Conservation (phyloP, 2,329 filamentous ascomycete species). For the Dothiorella sarmentorum region DNA sequence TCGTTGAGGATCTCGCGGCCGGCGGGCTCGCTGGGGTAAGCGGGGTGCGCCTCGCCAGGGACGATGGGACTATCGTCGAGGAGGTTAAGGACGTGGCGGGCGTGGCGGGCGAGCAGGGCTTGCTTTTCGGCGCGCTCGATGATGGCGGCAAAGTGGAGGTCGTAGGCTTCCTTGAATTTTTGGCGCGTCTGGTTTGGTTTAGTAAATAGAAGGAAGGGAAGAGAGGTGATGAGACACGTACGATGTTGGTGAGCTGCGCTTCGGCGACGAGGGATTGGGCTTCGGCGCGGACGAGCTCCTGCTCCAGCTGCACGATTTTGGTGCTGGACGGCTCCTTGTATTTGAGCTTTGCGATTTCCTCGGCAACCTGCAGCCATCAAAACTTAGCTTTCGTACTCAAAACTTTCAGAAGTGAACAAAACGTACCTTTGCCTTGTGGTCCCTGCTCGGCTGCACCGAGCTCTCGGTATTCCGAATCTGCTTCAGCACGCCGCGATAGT, state of each 20-base stretch:
- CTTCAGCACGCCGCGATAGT: constrained; percentile 79
- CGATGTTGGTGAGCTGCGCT: constrained; percentile 91
- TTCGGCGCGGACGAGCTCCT: constrained; percentile 93
- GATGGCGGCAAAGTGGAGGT: constrained; percentile 79
- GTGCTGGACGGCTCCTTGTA: constrained; percentile 85
- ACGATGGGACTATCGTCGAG: constrained; percentile 88
- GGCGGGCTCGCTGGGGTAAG: constrained; percentile 60
- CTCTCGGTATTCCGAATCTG: constrained; percentile 92
- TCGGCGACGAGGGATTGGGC: constrained; percentile 95
- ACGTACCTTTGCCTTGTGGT: constrained; percentile 69
- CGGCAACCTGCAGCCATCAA: constrained; percentile 57
- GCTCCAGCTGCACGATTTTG: constrained; percentile 79
- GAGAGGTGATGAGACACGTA: constrained; percentile 45
- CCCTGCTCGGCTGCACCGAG: constrained; percentile 88
- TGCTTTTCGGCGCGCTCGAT: constrained; percentile 98
- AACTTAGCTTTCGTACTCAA: no score
- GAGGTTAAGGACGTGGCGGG: constrained; percentile 75
- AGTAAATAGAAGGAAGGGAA: constrained; percentile 11
- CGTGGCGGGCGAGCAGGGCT: constrained; percentile 87
- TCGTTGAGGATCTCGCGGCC: constrained; percentile 87
- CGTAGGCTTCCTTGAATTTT: constrained; percentile 94
- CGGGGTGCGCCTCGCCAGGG: constrained; percentile 72
- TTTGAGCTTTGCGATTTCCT: constrained; percentile 90
- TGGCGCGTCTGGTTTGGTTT: constrained; percentile 67
- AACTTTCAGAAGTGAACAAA: no score